Evolutionary conservation across 768 basidiomycete genomes (phyloP), one percentile per base, ranked within the genome.

Genomic region (Panus rudis): DNA sequence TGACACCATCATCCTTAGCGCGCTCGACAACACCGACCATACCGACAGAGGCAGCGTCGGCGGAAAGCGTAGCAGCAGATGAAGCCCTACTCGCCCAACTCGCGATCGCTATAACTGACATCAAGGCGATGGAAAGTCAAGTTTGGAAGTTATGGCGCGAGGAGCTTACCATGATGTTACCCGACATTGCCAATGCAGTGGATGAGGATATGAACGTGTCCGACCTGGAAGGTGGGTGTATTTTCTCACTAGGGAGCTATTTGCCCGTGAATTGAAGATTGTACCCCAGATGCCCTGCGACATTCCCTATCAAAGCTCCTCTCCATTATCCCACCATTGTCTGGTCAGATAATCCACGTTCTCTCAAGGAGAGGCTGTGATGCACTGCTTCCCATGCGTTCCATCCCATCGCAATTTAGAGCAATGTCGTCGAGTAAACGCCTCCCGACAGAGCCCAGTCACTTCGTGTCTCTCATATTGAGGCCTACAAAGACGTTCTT

Each of bases 321-420:
- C 1, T 59, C 69, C 3, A 58, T 81, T n/a, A 65, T 79, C n/a
- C 67, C 74, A 12, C 68, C 76, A 3, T 62, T 87, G 45, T 75
- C 80, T 4, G 68, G 58, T 21, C 82, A 87, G 42, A 76, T 94
- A 43, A 61, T 85, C 20, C 56, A 67, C 10, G 81, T 94, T 41
- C 67, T 98, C 21, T 78, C 78, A 14, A 75, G 77, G 47, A 79
- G 90, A n/a, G 91, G 86, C 51, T 84, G 80, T 48, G 93, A 96
- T 50, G 79, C 82, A 6, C 74, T 98, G 33, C 75, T 83, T 23
- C 80, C 85, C 12, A 87, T 97, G 45, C 76, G 88, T 37, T 84
- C 87, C 0, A 87, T 97, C 55, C 90, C 91, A 1, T 83, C 86
- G 1, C 92, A 97, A 54, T 88, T 93, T 53, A 76, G 93, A 41